Base-by-base conservation (phyloP, 176 grass and related monocot genomes). In the Triticum urartu region DNA sequence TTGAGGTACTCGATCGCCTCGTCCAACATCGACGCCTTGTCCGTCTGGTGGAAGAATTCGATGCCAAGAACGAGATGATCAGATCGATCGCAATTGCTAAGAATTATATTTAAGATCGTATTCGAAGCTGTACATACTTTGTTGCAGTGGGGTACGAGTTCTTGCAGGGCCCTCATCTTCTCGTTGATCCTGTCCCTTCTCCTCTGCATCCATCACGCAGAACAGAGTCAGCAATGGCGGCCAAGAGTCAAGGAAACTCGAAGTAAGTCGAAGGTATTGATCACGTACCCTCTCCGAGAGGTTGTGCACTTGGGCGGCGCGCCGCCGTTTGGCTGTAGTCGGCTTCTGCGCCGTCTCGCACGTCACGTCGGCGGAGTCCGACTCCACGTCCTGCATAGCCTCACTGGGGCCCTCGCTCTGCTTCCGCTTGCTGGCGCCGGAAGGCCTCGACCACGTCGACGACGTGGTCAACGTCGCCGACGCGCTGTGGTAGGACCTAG, bases 1-100 rank as follows among this genome's bases (percentile, higher is more conserved):
- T 95, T 98, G 81, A 98, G 92, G 82, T 95, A 95, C 86, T 94
- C 86, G 58, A 98, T 98, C 13, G 96, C 93, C 72, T 98, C 93
- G 65, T 98, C 96, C 33, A 98, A 74, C 96, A 98, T 95, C 8
- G 93, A 95, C 50, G 90, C 93, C 82, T 91, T 98, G 79, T 95
- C 96, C 3, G 91, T 91, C 96, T 98, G 81, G 12, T 66, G 28
- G 63, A 68, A 73, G 60, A 48, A 42, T 9, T 9, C 21, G 36
- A 69, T 0, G 17, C 32, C 39, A 40, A 82, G 14, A 64, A 50
- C 35, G 1, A 40, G 9, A 71, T 71, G 68, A 40, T 70, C 35
- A 58, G 67, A 69, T 1, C 33, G 61, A 71, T 77, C 13, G 2
- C n/a, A 28, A 63, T 30, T 75, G 34, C 26, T 26, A 33, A 14